Conservation (phyloP, 495 filamentous ascomycete genomes). For the Tuber magnatum region DNA sequence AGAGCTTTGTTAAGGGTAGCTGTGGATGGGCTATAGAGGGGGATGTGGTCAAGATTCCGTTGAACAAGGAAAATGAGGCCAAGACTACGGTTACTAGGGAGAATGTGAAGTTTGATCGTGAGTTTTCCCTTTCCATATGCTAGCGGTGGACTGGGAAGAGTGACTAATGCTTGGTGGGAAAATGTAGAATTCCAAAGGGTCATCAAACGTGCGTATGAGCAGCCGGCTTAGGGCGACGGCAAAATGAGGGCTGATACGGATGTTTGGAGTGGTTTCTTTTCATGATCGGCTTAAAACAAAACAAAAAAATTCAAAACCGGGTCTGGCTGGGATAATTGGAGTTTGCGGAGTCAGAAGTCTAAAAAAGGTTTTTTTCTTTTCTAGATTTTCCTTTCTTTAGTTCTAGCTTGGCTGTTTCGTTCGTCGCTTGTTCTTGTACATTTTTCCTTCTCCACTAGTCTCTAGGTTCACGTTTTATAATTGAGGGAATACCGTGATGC, state of each 20-base stretch:
- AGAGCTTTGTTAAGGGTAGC: constrained; percentile 72
- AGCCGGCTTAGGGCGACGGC: constrained; percentile 57
- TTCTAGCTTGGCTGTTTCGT: neutral
- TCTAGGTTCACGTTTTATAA: neutral
- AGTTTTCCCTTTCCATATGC: constrained; percentile 32
- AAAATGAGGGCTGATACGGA: neutral
- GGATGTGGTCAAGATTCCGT: constrained; percentile 62
- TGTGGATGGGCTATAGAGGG: constrained; percentile 78
- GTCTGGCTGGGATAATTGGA: neutral
- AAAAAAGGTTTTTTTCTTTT: neutral
- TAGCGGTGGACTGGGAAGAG: neutral
- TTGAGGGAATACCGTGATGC: neutral
- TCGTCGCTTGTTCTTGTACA: neutral
- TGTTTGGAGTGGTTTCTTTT: neutral
- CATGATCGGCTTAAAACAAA: neutral
- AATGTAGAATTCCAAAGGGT: constrained; percentile 62
- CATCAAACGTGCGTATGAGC: constrained; percentile 82
- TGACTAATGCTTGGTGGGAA: constrained; percentile 8
- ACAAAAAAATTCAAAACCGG: neutral
- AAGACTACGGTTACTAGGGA: constrained; percentile 93
- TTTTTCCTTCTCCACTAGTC: neutral
- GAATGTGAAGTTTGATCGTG: constrained; percentile 86
- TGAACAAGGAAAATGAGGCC: constrained; percentile 97
- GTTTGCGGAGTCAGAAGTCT: constrained; percentile 4
- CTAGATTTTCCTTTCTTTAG: neutral